These are phyloP conservation scores for Wickerhamiella nectarea DNA, from an alignment of 805 yeast species.

Conservation along the genomic window DNA sequence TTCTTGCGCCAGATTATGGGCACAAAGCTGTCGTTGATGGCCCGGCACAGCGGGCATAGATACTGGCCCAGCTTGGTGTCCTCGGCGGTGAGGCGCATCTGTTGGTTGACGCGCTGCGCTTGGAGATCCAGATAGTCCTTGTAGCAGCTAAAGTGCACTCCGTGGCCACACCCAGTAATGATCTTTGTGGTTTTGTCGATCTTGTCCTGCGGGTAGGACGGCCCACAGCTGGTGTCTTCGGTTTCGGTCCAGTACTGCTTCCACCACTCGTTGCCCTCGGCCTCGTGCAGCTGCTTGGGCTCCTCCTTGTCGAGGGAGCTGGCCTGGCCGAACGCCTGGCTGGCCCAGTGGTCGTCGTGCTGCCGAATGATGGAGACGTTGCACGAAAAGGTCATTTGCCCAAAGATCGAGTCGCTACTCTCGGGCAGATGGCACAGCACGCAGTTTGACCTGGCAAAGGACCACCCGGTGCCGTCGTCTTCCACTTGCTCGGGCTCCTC, in stretches of 20 bases:
- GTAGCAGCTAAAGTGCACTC: conserved; percentile 76
- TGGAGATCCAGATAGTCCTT: conserved; percentile 38
- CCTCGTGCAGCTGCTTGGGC: conserved; percentile 9
- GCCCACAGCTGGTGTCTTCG: conserved; percentile 42
- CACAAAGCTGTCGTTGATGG: conserved; percentile 67
- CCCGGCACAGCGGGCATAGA: conserved; percentile 82
- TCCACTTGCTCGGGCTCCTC: conserved; percentile 15
- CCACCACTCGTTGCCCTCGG: conserved; percentile 28
- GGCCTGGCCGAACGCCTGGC: conserved; percentile 1
- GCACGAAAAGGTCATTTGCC: conserved; percentile 51
- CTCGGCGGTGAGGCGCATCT: conserved; percentile 65
- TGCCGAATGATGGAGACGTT: conserved; percentile 1
- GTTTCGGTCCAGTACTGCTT: conserved; percentile 27
- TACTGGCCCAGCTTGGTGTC: conserved; percentile 57
- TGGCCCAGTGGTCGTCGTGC: conserved; percentile 4
- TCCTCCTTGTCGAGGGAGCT: conserved; percentile 14
- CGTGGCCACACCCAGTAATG: conserved; percentile 80
- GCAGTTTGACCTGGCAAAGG: conserved; percentile 61
- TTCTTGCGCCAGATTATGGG: conserved; percentile 57
- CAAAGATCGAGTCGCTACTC: conserved; percentile 52
- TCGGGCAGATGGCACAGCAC: conserved; percentile 71
- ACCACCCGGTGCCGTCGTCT: conserved; percentile 34
- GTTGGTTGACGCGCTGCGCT: conserved; percentile 10
- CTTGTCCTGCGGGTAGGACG: conserved; percentile 41
- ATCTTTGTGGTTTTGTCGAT: conserved; percentile 23